Conservation (phyloP, 2,329 filamentous ascomycete genomes). For the Fusarium sp. region DNA sequence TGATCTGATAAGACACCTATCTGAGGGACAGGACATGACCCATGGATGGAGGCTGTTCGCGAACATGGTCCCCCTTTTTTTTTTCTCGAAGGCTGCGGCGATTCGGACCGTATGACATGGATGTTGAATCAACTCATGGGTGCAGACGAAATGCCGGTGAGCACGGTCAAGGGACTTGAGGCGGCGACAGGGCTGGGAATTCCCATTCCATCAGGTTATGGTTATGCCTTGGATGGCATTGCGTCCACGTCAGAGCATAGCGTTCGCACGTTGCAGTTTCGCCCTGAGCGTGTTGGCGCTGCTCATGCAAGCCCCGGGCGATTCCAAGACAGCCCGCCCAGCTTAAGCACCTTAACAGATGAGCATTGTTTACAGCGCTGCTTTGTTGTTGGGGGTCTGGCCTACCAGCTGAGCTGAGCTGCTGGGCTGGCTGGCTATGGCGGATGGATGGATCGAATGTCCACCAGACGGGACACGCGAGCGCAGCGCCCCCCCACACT, state of each 20-base stretch:
- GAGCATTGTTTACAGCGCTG: conserved; percentile 6
- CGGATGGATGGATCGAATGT: conserved; percentile 26
- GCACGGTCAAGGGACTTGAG: conserved; percentile 12
- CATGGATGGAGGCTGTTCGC: conserved; percentile 6
- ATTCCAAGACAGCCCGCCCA: conserved; percentile 24
- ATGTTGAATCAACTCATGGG: conserved; percentile 29
- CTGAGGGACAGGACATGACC: background rate
- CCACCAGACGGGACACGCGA: conserved; percentile 34
- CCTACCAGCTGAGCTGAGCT: conserved; percentile 31
- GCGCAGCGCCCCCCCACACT: conserved; percentile 25
- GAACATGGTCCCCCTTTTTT: conserved; percentile 14
- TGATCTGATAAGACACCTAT: conserved; percentile 29
- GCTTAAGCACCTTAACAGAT: conserved; percentile 21
- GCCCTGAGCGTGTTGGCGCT: conserved; percentile 9
- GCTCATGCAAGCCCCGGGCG: conserved; percentile 26
- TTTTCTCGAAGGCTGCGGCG: conserved; percentile 26
- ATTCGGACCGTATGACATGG: conserved; percentile 34
- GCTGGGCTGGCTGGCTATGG: conserved; percentile 8
- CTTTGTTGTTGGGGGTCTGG: conserved; percentile 15
- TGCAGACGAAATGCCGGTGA: conserved; percentile 35
- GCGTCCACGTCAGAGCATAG: conserved; percentile 33
- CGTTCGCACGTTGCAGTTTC: conserved; percentile 24
- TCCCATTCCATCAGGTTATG: conserved; percentile 11
- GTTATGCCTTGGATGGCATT: conserved; percentile 14
- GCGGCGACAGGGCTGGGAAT: conserved; percentile 17